Evolutionary conservation across 83 land plant species (phyloP).

Genomic region (Picea abies): DNA sequence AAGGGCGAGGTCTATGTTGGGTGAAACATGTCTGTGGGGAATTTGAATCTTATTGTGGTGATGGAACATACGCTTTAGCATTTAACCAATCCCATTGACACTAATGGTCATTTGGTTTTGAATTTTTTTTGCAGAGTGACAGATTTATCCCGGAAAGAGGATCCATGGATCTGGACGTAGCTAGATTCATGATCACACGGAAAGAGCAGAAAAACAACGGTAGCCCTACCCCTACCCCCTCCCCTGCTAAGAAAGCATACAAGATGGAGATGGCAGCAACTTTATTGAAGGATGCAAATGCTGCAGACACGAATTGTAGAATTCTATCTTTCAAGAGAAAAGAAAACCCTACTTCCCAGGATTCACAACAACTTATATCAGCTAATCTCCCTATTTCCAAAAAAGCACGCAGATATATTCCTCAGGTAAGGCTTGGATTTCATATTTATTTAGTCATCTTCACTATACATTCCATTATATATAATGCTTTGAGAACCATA

Average conservation of each 20-base stretch:
- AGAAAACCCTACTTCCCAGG: constrained; percentile 35
- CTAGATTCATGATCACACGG: constrained; percentile 62
- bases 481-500: not conserved
- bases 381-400: constrained; percentile 13
- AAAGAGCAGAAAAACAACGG: constrained; percentile 50
- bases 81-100: no score
- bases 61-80: no score
- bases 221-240: not conserved
- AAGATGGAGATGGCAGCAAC: constrained; percentile 67
- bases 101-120: no score
- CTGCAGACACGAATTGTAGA: constrained; percentile 29
- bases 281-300: constrained; percentile 51
- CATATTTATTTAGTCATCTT: not conserved
- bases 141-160: constrained; percentile 82
- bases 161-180: constrained; percentile 89
- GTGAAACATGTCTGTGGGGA: no score
- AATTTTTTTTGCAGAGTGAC: constrained; percentile 42
- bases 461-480: not conserved
- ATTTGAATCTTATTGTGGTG: no score
- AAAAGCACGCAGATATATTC: constrained; percentile 11
- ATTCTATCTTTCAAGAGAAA: constrained; percentile 86
- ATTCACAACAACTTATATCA: constrained; percentile 16
- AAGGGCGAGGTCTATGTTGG: no score
- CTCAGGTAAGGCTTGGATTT: not conserved
- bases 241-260: constrained; percentile 77